Percentiles rank a stretch among this genome's conserved stretches.
These are phyloP conservation scores for Urostyla sp. DNA, from an alignment of 73 alveolate species.

Conservation along the genomic window DNA sequence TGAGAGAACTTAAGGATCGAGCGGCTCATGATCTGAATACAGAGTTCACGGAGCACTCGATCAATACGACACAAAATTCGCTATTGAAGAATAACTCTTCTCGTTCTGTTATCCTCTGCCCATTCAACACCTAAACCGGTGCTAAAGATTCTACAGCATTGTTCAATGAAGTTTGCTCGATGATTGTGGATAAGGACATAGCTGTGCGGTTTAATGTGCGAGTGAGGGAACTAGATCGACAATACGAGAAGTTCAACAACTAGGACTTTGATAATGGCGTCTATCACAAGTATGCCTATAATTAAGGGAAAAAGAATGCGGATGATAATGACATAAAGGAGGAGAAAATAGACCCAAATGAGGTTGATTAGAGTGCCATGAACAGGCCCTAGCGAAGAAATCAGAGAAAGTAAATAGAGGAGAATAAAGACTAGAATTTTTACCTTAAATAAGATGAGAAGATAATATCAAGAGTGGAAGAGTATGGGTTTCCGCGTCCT, in stretches of 20 bases:
- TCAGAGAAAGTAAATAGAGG: not conserved
- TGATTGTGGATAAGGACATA: constrained; percentile 67
- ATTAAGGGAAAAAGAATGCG: constrained; percentile 22
- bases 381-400: constrained; percentile 19
- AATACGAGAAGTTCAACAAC: constrained; percentile 86
- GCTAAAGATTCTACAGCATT: not conserved
- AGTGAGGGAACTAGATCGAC: constrained; percentile 85
- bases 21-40: constrained; percentile 42
- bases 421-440: constrained; percentile 16
- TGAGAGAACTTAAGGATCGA: constrained; percentile 14
- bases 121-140: constrained; percentile 61
- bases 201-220: constrained; percentile 75
- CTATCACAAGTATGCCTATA: constrained; percentile 63
- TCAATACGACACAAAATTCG: constrained; percentile 53
- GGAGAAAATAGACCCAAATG: constrained; percentile 1
- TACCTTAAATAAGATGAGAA: constrained; percentile 47
- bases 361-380: constrained; percentile 8
- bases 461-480: constrained; percentile 16
- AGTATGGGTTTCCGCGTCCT: constrained; percentile 54
- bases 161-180: not conserved
- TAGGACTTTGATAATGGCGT: constrained; percentile 91
- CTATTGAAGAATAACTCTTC: constrained; percentile 58
- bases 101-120: constrained; percentile 63
- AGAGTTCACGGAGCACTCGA: constrained; percentile 57
- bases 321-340: constrained; percentile 41